Evolutionary conservation across 768 basidiomycete species (phyloP).

Genomic region (Hortiboletus campestris): DNA sequence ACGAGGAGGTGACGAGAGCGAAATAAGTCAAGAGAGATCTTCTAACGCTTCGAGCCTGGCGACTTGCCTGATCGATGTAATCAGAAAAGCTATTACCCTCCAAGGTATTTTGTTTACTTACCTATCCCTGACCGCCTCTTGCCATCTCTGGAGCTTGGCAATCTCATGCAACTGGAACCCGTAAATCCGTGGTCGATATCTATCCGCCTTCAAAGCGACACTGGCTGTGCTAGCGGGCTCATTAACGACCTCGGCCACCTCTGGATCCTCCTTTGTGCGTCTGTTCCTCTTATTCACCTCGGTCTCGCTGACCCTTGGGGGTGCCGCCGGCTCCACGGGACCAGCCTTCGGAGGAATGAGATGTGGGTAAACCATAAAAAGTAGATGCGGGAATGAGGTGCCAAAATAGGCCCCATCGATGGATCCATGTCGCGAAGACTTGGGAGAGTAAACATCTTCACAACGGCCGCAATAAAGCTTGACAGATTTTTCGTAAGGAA

Average conservation of each 20-base stretch:
- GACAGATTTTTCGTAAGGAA: conserved; percentile 98
- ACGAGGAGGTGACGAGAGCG: background rate
- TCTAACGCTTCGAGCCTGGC: conserved; percentile 48
- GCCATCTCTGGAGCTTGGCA: conserved; percentile 93
- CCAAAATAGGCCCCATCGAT: conserved; percentile 99
- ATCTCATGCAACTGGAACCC: conserved; percentile 96
- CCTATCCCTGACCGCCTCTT: conserved; percentile 89
- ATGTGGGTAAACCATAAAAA: conserved; percentile 95
- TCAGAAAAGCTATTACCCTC: conserved; percentile 2
- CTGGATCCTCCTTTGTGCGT: conserved; percentile 55
- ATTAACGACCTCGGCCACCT: conserved; percentile 53
- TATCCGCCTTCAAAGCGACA: conserved; percentile 85
- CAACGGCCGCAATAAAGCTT: conserved; percentile 98
- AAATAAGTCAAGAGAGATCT: conserved; percentile 26
- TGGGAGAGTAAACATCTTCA: conserved; percentile 98
- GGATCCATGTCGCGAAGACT: conserved; percentile 93
- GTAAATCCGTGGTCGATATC: conserved; percentile 92
- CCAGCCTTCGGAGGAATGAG: conserved; percentile 83
- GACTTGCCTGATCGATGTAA: conserved; percentile 40
- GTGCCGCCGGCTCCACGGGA: conserved; percentile 39
- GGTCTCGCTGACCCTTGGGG: conserved; percentile 28
- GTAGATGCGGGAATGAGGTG: conserved; percentile 94
- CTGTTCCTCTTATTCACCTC: conserved; percentile 37
- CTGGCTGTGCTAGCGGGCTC: conserved; percentile 75
- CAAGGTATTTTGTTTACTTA: conserved; percentile 25